These are phyloP conservation scores for Geosmithia putterillii DNA, from an alignment of 2,329 filamentous ascomycete species.

Conservation along the genomic window DNA sequence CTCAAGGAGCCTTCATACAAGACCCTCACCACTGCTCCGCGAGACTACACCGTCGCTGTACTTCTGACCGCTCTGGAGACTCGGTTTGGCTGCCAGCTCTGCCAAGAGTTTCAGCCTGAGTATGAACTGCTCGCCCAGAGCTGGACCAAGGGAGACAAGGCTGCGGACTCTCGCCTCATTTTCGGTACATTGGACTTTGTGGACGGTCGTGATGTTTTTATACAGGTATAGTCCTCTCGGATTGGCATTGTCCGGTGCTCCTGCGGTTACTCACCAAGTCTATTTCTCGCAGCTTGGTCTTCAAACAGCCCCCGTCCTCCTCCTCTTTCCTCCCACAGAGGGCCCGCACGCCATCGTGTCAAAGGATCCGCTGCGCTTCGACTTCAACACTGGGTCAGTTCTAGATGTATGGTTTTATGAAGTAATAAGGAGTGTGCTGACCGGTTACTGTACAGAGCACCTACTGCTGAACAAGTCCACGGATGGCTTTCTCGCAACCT, in stretches of 20 bases:
- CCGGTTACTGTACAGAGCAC: slow-evolving; percentile 35
- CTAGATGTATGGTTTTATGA: not conserved
- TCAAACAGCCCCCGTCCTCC: slow-evolving; percentile 83
- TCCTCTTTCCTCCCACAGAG: slow-evolving; percentile 75
- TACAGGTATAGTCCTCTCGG: slow-evolving; percentile 48
- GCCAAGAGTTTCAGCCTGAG: slow-evolving; percentile 85
- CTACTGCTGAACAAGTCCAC: slow-evolving; percentile 67
- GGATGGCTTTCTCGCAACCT: slow-evolving; percentile 69
- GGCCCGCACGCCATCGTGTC: slow-evolving; percentile 67
- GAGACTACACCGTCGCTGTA: slow-evolving; percentile 74
- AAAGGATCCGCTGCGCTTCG: slow-evolving; percentile 61
- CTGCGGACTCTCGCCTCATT: slow-evolving; percentile 57
- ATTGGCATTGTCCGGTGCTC: not conserved
- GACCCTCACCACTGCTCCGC: slow-evolving; percentile 61
- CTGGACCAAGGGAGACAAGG: slow-evolving; percentile 77
- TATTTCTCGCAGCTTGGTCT: slow-evolving; percentile 59
- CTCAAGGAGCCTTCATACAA: slow-evolving; percentile 67
- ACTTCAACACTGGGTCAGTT: slow-evolving; percentile 69
- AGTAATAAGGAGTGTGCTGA: slow-evolving; percentile 1
- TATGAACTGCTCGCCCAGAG: slow-evolving; percentile 79
- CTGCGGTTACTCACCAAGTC: not conserved
- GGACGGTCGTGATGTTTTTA: slow-evolving; percentile 73
- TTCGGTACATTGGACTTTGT: slow-evolving; percentile 82
- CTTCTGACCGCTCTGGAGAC: slow-evolving; percentile 78
- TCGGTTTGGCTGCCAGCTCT: slow-evolving; percentile 75